Percentiles rank a stretch among this genome's conserved stretches.
Conservation (phyloP, 768 basidiomycete genomes). For the Paxillus ammoniavirescens region DNA sequence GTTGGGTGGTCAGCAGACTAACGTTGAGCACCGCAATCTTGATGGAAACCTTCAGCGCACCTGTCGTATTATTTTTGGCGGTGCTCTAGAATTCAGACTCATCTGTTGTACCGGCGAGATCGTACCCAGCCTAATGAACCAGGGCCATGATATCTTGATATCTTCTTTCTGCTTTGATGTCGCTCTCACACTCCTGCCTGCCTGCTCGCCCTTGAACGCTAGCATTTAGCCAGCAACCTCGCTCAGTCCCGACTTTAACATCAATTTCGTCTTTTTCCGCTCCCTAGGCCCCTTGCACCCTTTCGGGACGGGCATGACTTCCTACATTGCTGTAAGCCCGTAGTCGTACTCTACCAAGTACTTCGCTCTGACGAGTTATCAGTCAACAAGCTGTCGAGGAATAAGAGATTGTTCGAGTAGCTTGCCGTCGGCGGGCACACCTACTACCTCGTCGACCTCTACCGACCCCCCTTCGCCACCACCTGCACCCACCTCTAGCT, state of each 20-base stretch:
- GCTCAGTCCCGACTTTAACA: neutral
- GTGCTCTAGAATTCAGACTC: neutral
- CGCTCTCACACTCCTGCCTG: neutral
- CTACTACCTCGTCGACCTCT: neutral
- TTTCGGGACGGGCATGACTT: too few species aligned
- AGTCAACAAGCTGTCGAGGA: neutral
- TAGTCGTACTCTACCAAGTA: too few species aligned
- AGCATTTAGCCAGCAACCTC: neutral
- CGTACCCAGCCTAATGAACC: neutral
- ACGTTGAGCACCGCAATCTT: slow-evolving; percentile 6
- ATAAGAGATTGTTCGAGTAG: too few species aligned
- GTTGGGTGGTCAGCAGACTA: neutral
- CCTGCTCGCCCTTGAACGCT: neutral
- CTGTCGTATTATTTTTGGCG: neutral
- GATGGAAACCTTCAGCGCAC: neutral
- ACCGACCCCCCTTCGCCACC: neutral
- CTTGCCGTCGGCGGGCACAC: too few species aligned
- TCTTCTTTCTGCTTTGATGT: neutral
- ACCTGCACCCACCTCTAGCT: neutral
- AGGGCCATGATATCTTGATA: neutral
- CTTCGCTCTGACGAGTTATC: neutral
- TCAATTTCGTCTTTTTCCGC: neutral
- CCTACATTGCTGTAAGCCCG: too few species aligned
- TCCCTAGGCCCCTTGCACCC: neutral
- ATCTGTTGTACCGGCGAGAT: neutral